Evolutionary conservation across 768 basidiomycete species (phyloP).

Genomic region (Neoboletus subvelutipes): DNA sequence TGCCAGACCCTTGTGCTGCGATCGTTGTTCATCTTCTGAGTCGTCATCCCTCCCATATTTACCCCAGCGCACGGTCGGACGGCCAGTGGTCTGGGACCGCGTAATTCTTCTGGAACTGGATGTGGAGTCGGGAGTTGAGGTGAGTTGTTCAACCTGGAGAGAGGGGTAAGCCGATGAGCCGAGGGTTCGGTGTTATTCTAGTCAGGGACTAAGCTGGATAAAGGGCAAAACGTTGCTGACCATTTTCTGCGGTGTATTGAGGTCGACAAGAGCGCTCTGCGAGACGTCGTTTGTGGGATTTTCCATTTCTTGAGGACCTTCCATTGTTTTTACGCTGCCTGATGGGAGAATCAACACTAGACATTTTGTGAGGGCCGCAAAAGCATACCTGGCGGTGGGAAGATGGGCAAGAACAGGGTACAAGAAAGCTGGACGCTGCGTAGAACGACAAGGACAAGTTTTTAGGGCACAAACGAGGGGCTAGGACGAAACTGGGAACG

Average conservation of each 20-base stretch:
- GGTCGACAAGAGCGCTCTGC: slow-evolving; percentile 23
- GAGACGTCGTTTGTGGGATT: slow-evolving; percentile 18
- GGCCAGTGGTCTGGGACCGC: slow-evolving; percentile 36
- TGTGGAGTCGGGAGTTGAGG: slow-evolving; percentile 27
- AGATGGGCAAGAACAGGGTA: background rate
- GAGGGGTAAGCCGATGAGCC: slow-evolving; percentile 21
- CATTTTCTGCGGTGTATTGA: slow-evolving; percentile 28
- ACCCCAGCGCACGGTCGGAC: slow-evolving; percentile 35
- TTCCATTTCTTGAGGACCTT: slow-evolving; percentile 21
- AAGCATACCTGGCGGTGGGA: slow-evolving; percentile 16
- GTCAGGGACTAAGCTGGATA: slow-evolving; percentile 31
- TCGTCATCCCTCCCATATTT: slow-evolving; percentile 34
- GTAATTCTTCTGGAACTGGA: slow-evolving; percentile 29
- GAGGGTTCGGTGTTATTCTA: slow-evolving; percentile 29
- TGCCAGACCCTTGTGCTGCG: slow-evolving; percentile 13
- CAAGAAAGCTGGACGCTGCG: slow-evolving; percentile 3
- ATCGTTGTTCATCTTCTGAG: slow-evolving; percentile 22
- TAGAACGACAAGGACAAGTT: slow-evolving; percentile 13
- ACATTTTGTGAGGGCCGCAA: background rate
- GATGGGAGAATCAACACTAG: slow-evolving; percentile 30
- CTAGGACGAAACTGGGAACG: slow-evolving; percentile 17
- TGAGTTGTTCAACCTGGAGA: slow-evolving; percentile 23
- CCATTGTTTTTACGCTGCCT: slow-evolving; percentile 34
- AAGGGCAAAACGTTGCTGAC: slow-evolving; percentile 30
- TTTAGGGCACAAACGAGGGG: slow-evolving; percentile 15